These are phyloP conservation scores for Boletus rex-veris DNA, from an alignment of 768 basidiomycete species.

Conservation along the genomic window DNA sequence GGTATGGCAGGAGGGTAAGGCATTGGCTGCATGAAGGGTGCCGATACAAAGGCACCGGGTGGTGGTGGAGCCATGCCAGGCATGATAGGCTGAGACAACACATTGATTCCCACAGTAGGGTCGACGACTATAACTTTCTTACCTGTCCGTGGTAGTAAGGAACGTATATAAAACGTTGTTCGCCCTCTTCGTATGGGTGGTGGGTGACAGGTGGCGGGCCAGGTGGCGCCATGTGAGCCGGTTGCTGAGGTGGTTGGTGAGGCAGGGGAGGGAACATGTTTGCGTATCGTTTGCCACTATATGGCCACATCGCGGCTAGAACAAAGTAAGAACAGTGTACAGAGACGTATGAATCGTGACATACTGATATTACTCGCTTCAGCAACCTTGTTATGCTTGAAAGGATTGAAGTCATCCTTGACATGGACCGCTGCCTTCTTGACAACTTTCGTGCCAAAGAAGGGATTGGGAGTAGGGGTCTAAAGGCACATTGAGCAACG, in stretches of 20 bases:
- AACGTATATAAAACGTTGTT: constrained; percentile 71
- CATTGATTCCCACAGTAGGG: constrained; percentile 2
- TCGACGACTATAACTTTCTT: not conserved
- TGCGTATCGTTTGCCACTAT: constrained; percentile 82
- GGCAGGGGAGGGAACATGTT: constrained; percentile 67
- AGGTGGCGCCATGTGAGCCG: constrained; percentile 63
- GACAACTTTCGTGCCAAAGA: constrained; percentile 79
- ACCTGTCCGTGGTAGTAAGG: constrained; percentile 83
- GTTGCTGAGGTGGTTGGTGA: constrained; percentile 59
- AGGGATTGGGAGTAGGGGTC: constrained; percentile 67
- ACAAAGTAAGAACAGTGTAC: constrained; percentile 1
- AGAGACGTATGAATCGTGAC: constrained; percentile 29
- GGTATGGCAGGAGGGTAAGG: constrained; percentile 77
- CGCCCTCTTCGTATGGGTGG: constrained; percentile 77
- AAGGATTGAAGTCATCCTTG: constrained; percentile 97
- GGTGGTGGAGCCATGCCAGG: constrained; percentile 80
- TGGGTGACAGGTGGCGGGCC: constrained; percentile 69
- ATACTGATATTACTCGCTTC: constrained; percentile 72
- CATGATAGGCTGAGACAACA: constrained; percentile 65
- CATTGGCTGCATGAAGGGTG: constrained; percentile 83
- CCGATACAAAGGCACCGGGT: constrained; percentile 74
- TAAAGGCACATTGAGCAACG: constrained; percentile 19
- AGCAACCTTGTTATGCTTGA: constrained; percentile 80
- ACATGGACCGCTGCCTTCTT: constrained; percentile 81
- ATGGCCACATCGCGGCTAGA: constrained; percentile 79